Evolutionary conservation across 1,284 basidiomycete species (phyloP).

Genomic region (Veloboletus limbatus): DNA sequence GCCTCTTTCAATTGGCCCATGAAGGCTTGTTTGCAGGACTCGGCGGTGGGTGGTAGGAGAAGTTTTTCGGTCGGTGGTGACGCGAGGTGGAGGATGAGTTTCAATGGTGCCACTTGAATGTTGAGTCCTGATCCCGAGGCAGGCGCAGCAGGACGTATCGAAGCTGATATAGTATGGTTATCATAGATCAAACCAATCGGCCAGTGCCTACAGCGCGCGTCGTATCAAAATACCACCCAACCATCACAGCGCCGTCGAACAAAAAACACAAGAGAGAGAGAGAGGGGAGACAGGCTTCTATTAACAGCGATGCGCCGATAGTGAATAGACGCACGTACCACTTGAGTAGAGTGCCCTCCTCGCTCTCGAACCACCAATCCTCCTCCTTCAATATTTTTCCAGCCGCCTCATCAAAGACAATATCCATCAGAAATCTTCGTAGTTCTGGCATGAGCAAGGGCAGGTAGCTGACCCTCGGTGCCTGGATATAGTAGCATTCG

Average conservation of each 20-base stretch:
- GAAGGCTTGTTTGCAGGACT: conserved; percentile 85
- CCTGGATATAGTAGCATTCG: conserved; percentile 84
- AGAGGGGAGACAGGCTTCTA: no score
- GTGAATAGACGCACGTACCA: conserved; percentile 56
- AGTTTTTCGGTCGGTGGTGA: conserved; percentile 84
- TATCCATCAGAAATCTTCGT: conserved; percentile 80
- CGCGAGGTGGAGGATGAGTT: conserved; percentile 79
- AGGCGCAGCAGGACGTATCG: conserved; percentile 47
- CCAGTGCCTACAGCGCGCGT: conserved; percentile 80
- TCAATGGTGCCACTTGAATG: conserved; percentile 54
- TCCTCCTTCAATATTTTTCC: conserved; percentile 73
- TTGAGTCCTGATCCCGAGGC: conserved; percentile 37
- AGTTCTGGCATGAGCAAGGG: conserved; percentile 88
- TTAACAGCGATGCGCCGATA: background rate
- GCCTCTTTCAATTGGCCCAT: conserved; percentile 95
- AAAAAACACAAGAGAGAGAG: no score
- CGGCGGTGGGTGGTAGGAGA: conserved; percentile 71
- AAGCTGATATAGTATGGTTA: conserved; percentile 64
- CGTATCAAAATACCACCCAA: conserved; percentile 13
- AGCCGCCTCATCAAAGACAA: conserved; percentile 83
- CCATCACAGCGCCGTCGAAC: background rate
- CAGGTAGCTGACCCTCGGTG: conserved; percentile 86
- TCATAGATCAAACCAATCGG: conserved; percentile 91
- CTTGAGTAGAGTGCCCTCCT: conserved; percentile 69
- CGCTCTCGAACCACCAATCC: conserved; percentile 94